Evolutionary conservation across 1,284 basidiomycete genomes (phyloP).

Genomic region (Neolentinus lepideus): DNA sequence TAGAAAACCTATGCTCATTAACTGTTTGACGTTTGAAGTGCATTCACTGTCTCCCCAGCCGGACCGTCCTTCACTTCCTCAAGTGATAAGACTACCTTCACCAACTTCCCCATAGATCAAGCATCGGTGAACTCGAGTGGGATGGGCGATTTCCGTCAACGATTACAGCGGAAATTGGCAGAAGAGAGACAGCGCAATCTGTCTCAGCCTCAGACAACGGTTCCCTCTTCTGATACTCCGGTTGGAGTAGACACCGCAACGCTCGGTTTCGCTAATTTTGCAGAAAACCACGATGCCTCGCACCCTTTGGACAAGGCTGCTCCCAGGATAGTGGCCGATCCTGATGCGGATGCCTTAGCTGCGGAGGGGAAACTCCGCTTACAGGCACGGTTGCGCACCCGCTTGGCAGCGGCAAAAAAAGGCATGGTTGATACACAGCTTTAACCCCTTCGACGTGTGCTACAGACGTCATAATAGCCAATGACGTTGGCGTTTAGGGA

Average conservation of each 20-base stretch:
- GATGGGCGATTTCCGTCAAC: not conserved
- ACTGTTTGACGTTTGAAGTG: not conserved
- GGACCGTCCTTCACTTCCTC: no score
- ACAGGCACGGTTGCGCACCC: slow-evolving; percentile 40
- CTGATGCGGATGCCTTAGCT: not conserved
- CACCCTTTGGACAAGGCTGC: no score
- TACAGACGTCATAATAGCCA: no score
- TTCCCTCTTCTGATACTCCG: no score
- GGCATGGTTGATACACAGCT: slow-evolving; percentile 4
- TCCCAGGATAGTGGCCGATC: not conserved
- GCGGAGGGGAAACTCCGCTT: slow-evolving; percentile 39
- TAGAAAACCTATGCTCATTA: not conserved
- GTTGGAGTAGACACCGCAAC: not conserved
- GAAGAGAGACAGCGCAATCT: not conserved
- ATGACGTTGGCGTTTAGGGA: not conserved
- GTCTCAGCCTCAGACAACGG: not conserved
- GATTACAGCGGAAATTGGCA: not conserved
- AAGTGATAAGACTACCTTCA: no score
- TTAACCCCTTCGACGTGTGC: not conserved
- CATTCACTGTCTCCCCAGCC: no score
- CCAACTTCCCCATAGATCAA: not conserved
- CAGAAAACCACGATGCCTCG: no score
- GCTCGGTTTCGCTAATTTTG: not conserved
- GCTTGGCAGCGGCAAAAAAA: slow-evolving; percentile 32
- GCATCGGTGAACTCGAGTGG: not conserved